Evolutionary conservation across 1,139 yeast genomes (phyloP), one percentile per base, ranked within the genome.

Genomic region (Blastobotrys malaysiensis): DNA sequence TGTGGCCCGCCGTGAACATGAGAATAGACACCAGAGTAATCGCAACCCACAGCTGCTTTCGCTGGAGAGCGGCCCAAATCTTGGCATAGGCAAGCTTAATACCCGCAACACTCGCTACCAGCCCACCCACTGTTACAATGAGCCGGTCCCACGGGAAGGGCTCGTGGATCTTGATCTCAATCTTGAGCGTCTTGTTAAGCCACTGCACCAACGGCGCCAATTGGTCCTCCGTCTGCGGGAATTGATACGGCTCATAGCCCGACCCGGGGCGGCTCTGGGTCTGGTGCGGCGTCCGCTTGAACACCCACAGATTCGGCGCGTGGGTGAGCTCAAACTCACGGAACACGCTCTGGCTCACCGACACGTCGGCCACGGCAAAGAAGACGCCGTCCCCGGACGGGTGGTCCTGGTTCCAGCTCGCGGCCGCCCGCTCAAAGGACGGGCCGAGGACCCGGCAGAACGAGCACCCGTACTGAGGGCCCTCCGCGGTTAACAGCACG

Each of bases 1-100:
- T 93, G 72, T 90, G 88, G 14, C 99, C 99, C 11, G 95, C 78
- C 52, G 82, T 84, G 75, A 91, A 88, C 63, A 90, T 73, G 59
- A 91, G 75, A 24, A 88, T 78, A 13, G 80, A 65, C 47, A 86
- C 74, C 20, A 88, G 73, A 3, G 88, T 77, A 14, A 78, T 55
- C 3, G 81, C 79, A 50, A 86, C 84, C 96, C 96, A 89, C 52
- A 86, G 64, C 58, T 80, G 79, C 58, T 73, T 77, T 48, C 76
- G 70, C 39, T 69, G 67, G 27, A 70, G 58, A 31, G 80, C 49
- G 26, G 63, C 59, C 9, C 62, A 27, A 43, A 78, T 64, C 21
- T 66, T 47, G n/a, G 60, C 50, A 50, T 67, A 63, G 50, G 69
- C 60, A 57, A 69, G 68, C 55, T 66, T 74, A 55, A 69, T 61